Conservation (phyloP, 2,329 filamentous ascomycete species). For the Colletotrichum spaethianum region DNA sequence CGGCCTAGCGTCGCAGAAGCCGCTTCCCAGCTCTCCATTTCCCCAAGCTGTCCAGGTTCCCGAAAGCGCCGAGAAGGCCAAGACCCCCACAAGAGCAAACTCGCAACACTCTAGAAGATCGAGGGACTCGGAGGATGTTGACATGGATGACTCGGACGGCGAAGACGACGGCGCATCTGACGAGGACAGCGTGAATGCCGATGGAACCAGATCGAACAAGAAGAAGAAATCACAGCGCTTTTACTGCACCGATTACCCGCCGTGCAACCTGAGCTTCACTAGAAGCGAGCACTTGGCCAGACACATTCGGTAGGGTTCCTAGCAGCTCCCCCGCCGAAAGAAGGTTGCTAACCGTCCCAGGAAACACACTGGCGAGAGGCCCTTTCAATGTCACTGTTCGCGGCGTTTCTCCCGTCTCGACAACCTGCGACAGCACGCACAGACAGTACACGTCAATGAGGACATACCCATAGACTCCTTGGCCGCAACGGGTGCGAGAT, state of each 20-base stretch:
- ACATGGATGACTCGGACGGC: slow-evolving; percentile 83
- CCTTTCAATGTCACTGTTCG: slow-evolving; percentile 96
- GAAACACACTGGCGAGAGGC: slow-evolving; percentile 97
- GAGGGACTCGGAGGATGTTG: slow-evolving; percentile 77
- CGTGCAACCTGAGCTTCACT: slow-evolving; percentile 95
- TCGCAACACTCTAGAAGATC: slow-evolving; percentile 75
- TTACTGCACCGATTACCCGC: slow-evolving; percentile 95
- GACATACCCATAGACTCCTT: slow-evolving; percentile 95
- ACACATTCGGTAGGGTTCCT: slow-evolving; percentile 82
- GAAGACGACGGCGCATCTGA: slow-evolving; percentile 75
- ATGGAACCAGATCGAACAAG: slow-evolving; percentile 80
- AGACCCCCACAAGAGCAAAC: slow-evolving; percentile 65
- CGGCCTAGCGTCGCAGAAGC: slow-evolving; percentile 63
- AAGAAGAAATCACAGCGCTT: slow-evolving; percentile 98
- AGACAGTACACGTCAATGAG: slow-evolving; percentile 97
- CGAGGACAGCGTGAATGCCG: slow-evolving; percentile 74
- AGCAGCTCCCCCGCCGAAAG: background rate
- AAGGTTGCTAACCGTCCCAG: slow-evolving; percentile 58
- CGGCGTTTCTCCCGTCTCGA: slow-evolving; percentile 94
- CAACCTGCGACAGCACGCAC: slow-evolving; percentile 95
- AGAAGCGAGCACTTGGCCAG: slow-evolving; percentile 94
- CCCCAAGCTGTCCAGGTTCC: slow-evolving; percentile 64
- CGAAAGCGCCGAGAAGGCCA: slow-evolving; percentile 59
- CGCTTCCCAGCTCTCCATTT: slow-evolving; percentile 67
- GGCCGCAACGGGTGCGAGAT: slow-evolving; percentile 91